phyloP scores from a whole-genome alignment of 2,329 filamentous ascomycete species.

The Cladosporium oxysporum region DNA sequence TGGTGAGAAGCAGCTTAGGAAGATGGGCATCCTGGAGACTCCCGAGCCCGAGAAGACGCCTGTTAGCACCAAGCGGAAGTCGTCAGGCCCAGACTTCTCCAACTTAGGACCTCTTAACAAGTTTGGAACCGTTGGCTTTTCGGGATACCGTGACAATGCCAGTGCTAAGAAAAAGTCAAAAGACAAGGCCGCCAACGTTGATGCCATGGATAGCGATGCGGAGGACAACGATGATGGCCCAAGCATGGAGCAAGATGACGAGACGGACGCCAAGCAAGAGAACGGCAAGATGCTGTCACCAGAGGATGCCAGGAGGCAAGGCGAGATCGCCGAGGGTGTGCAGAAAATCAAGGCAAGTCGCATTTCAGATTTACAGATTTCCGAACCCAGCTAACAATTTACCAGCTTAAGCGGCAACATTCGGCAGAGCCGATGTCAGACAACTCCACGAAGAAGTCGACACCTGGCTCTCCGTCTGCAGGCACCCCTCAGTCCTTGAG shows the following conservation, averaged over 20 bases:
- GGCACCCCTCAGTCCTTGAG: slow-evolving; percentile 42
- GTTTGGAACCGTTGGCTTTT: slow-evolving; percentile 86
- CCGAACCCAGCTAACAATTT: slow-evolving; percentile 24
- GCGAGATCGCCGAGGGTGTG: slow-evolving; percentile 77
- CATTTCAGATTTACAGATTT: background rate
- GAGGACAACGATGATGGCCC: slow-evolving; percentile 65
- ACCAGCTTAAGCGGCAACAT: slow-evolving; percentile 76
- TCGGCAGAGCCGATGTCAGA: slow-evolving; percentile 67
- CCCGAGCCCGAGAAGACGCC: slow-evolving; percentile 58
- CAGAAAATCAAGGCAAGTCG: slow-evolving; percentile 73
- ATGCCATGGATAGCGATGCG: slow-evolving; percentile 74
- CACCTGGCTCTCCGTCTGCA: slow-evolving; percentile 46
- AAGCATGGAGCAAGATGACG: slow-evolving; percentile 66
- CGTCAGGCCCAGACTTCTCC: slow-evolving; percentile 80
- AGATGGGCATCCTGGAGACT: slow-evolving; percentile 84
- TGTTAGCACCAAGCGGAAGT: slow-evolving; percentile 69
- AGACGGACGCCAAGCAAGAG: slow-evolving; percentile 63
- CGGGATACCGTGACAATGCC: slow-evolving; percentile 66
- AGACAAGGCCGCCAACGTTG: slow-evolving; percentile 54
- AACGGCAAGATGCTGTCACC: slow-evolving; percentile 58
- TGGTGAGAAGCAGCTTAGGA: slow-evolving; percentile 90
- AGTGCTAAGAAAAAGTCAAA: slow-evolving; percentile 59
- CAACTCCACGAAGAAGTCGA: slow-evolving; percentile 44
- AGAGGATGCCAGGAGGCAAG: slow-evolving; percentile 71
- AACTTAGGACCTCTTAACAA: slow-evolving; percentile 81